Conservation (phyloP, 805 yeast genomes). For the Ogataea paraovalis region DNA sequence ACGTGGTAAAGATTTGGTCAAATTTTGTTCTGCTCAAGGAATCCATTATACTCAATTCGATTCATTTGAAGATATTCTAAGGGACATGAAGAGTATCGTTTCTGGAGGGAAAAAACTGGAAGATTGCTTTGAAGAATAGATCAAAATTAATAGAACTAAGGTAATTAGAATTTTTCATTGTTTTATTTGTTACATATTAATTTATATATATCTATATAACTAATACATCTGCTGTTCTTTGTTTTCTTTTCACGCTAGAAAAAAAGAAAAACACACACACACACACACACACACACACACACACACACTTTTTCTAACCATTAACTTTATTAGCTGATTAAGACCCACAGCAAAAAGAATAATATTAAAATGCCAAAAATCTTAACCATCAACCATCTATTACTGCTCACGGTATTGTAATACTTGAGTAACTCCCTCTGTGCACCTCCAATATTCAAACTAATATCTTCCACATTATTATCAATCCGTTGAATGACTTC, state of each 20-base stretch:
- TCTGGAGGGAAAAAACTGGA: slow-evolving; percentile 36
- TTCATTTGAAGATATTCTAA: slow-evolving; percentile 68
- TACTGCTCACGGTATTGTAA: slow-evolving; percentile 80
- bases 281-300: too few species aligned
- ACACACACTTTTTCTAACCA: too few species aligned
- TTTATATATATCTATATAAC: background rate
- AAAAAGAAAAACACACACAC: too few species aligned
- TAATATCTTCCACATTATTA: slow-evolving; percentile 89
- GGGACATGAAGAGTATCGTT: slow-evolving; percentile 53
- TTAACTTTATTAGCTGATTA: slow-evolving; percentile 47
- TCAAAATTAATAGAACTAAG: background rate
- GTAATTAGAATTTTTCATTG: background rate
- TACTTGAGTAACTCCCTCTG: slow-evolving; percentile 90
- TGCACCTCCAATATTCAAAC: slow-evolving; percentile 86
- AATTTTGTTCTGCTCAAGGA: slow-evolving; percentile 72
- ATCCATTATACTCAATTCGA: slow-evolving; percentile 85
- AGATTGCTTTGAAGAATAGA: slow-evolving; percentile 33
- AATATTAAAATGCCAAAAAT: slow-evolving; percentile 82
- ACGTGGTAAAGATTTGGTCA: slow-evolving; percentile 84
- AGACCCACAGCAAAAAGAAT: slow-evolving; percentile 73
- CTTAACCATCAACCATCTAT: slow-evolving; percentile 88
- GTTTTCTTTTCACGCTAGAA: background rate
- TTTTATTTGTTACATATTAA: background rate
- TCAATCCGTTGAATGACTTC: slow-evolving; percentile 95
- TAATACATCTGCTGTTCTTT: background rate